These are phyloP conservation scores for Xylaria hypoxylon DNA, from an alignment of 2,329 filamentous ascomycete genomes.

Conservation along the genomic window DNA sequence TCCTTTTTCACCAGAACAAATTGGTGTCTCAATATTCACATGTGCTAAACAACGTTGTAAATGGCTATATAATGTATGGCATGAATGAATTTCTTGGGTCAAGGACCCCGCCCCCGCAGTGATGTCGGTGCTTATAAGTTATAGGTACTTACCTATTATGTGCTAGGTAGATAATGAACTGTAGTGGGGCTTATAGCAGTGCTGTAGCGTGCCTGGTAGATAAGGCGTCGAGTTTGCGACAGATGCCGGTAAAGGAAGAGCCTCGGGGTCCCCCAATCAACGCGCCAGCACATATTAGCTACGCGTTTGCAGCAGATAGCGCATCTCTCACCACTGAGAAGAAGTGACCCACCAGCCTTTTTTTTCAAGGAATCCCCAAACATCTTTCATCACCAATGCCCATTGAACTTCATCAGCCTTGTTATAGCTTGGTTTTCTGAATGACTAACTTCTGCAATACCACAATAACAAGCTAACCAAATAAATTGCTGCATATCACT, in stretches of 20 bases:
- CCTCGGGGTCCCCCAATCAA: conserved; percentile 20
- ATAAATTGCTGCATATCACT: not conserved
- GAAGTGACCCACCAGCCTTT: conserved; percentile 21
- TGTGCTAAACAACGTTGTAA: not conserved
- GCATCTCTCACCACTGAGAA: no score
- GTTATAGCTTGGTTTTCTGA: not conserved
- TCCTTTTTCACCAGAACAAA: no score
- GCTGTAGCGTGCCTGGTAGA: not conserved
- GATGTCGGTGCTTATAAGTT: conserved; percentile 27
- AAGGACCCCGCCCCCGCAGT: conserved; percentile 39
- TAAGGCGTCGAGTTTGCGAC: no score
- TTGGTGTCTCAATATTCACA: not conserved
- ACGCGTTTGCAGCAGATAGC: conserved; percentile 30
- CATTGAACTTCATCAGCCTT: conserved; percentile 9
- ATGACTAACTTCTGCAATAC: conserved; percentile 4
- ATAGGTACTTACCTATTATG: not conserved
- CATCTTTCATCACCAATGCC: conserved; percentile 3
- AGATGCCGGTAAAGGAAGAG: not conserved
- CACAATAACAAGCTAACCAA: not conserved
- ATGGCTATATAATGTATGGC: no score
- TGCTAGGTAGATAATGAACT: not conserved
- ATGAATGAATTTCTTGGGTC: conserved; percentile 5
- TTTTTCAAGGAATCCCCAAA: conserved; percentile 6
- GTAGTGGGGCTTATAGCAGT: conserved; percentile 7
- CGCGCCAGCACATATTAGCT: conserved; percentile 18